Percentiles rank a stretch among this genome's conserved stretches.
These are phyloP conservation scores for Purpureocillium lavendulum DNA, from an alignment of 2,329 filamentous ascomycete species.

Conservation along the genomic window DNA sequence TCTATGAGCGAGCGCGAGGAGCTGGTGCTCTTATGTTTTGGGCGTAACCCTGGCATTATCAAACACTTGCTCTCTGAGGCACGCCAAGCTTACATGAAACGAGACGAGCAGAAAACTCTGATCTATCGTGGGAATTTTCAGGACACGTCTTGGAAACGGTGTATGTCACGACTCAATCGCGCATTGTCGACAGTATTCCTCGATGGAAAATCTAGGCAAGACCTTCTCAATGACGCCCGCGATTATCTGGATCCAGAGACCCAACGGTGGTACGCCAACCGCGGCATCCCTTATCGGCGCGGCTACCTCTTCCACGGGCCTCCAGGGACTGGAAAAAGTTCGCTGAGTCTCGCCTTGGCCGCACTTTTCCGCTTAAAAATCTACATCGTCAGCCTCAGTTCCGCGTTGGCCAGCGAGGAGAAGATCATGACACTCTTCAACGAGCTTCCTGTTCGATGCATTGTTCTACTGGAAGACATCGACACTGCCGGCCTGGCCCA, in stretches of 20 bases:
- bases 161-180: constrained; percentile 50
- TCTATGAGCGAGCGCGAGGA: constrained; percentile 51
- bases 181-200: constrained; percentile 60
- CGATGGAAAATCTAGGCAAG: constrained; percentile 49
- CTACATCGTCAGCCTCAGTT: constrained; percentile 64
- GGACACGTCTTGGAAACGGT: constrained; percentile 51
- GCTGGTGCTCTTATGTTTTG: constrained; percentile 53
- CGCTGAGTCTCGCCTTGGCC: constrained; percentile 60
- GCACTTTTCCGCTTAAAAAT: constrained; percentile 63
- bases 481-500: too few relatives aligned
- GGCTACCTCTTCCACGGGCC: constrained; percentile 78
- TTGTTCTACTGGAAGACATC: constrained; percentile 72
- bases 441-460: constrained; percentile 58
- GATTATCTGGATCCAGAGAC: constrained; percentile 57
- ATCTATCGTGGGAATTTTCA: constrained; percentile 50
- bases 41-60: constrained; percentile 49
- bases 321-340: constrained; percentile 73
- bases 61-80: constrained; percentile 56
- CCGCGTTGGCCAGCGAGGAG: constrained; percentile 55
- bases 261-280: constrained; percentile 71
- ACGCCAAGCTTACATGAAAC: constrained; percentile 43
- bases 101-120: constrained; percentile 53
- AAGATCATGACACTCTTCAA: constrained; percentile 55
- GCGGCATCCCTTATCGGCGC: constrained; percentile 77
- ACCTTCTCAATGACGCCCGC: constrained; percentile 50